A percentile compares a stretch with the other conserved stretches of the same genome.
phyloP scores from a whole-genome alignment of 208 protist genomes.

The Trypanosoma boissoni region DNA sequence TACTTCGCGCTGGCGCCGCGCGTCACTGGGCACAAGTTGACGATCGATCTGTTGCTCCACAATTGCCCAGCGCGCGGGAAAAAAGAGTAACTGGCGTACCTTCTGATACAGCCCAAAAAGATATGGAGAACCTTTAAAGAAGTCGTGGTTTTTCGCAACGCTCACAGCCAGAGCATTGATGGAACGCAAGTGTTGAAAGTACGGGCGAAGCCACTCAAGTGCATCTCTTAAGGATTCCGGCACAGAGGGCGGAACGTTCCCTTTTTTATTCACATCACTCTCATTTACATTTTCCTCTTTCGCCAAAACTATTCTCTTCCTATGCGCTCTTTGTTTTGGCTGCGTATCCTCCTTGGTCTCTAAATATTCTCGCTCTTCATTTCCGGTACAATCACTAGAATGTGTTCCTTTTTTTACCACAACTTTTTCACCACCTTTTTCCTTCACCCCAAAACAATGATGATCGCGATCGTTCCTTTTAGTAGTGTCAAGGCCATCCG shows the following conservation, averaged over 20 bases:
- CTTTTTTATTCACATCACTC: conserved; percentile 1
- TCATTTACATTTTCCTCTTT: not conserved
- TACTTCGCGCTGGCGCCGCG: conserved; percentile 33
- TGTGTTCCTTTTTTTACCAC: too few species aligned
- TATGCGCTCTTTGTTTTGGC: too few species aligned
- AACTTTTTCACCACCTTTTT: too few species aligned
- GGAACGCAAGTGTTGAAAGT: conserved; percentile 62
- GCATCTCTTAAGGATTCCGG: not conserved
- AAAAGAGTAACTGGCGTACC: conserved; percentile 63
- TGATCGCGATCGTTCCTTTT: too few species aligned
- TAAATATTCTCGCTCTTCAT: too few species aligned
- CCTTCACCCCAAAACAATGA: too few species aligned
- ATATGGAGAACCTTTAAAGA: conserved; percentile 63
- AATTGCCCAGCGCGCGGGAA: conserved; percentile 70
- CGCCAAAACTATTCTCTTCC: too few species aligned
- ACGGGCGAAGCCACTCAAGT: conserved; percentile 34
- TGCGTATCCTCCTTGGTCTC: too few species aligned
- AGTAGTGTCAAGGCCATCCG: not conserved
- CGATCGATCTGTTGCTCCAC: conserved; percentile 65
- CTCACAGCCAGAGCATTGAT: conserved; percentile 68
- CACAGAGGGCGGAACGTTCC: conserved; percentile 15
- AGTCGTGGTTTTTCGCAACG: conserved; percentile 51
- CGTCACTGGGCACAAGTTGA: conserved; percentile 36
- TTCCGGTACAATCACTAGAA: too few species aligned
- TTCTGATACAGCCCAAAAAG: conserved; percentile 59